phyloP scores from a whole-genome alignment of 1,284 basidiomycete species.

The Kwoniella shivajii region DNA sequence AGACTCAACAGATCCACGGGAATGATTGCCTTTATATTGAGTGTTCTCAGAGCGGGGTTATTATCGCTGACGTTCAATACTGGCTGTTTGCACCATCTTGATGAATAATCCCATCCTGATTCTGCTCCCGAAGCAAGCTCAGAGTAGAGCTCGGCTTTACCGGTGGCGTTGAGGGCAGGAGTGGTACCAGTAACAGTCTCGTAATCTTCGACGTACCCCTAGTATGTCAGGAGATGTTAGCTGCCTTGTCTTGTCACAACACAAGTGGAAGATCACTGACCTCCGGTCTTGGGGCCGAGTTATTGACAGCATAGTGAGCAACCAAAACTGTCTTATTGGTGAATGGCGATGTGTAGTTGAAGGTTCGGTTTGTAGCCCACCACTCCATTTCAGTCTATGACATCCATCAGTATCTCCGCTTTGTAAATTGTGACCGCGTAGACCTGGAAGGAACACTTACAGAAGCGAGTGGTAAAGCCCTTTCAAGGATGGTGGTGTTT shows the following conservation, averaged over 20 bases:
- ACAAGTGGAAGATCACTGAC: too few relatives aligned
- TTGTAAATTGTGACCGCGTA: background rate
- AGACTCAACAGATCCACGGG: constrained; percentile 83
- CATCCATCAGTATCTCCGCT: background rate
- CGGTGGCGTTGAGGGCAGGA: constrained; percentile 63
- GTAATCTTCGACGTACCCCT: constrained; percentile 67
- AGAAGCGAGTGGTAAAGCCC: constrained; percentile 67
- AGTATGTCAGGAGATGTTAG: constrained; percentile 1
- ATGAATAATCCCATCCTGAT: constrained; percentile 59
- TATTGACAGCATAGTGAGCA: constrained; percentile 71
- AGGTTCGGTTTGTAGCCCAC: constrained; percentile 77
- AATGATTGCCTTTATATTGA: constrained; percentile 71
- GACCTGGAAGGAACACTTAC: constrained; percentile 34
- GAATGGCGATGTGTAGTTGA: constrained; percentile 73
- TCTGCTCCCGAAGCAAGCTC: constrained; percentile 87
- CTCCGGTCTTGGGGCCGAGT: constrained; percentile 86
- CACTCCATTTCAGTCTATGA: constrained; percentile 72
- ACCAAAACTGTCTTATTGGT: constrained; percentile 66
- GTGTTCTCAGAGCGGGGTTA: constrained; percentile 64
- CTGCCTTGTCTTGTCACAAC: constrained; percentile 60
- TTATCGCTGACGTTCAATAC: constrained; percentile 56
- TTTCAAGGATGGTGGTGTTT: constrained; percentile 65
- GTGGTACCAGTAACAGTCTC: constrained; percentile 68
- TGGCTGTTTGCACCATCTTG: constrained; percentile 59
- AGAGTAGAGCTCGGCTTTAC: constrained; percentile 73